phyloP scores from a whole-genome alignment of 176 grass and related monocot genomes.

The Triticum dicoccoides region DNA sequence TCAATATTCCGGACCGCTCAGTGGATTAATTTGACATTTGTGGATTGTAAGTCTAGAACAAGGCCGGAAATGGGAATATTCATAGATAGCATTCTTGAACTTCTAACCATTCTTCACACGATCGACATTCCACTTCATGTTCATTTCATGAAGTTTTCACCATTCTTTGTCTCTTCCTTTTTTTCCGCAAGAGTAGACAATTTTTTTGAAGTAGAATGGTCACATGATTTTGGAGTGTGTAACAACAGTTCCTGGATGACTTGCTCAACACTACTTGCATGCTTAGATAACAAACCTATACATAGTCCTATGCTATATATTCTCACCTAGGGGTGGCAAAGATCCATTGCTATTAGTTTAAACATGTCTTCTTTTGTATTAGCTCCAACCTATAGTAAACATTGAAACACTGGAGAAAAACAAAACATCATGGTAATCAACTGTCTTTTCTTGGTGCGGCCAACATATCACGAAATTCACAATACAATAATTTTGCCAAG shows the following conservation, averaged over 20 bases:
- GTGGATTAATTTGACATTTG: neutral
- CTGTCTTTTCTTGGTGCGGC: accelerated
- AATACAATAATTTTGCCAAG: neutral
- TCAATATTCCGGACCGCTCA: neutral
- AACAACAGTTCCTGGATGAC: neutral
- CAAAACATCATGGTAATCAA: neutral
- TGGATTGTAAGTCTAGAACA: neutral
- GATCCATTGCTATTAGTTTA: neutral
- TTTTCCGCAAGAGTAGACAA: neutral
- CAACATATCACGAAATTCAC: neutral
- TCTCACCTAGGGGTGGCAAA: neutral
- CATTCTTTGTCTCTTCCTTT: neutral
- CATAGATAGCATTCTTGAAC: neutral
- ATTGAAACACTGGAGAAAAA: neutral
- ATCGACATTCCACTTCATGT: neutral
- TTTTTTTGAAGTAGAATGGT: neutral
- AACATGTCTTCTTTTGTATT: neutral
- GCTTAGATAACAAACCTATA: neutral
- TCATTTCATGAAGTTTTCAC: neutral
- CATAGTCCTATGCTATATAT: neutral
- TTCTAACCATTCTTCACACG: neutral
- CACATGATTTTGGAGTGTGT: neutral
- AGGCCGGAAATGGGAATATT: neutral
- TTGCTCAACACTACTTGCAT: neutral
- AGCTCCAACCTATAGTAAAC: neutral